Evolutionary conservation across 129 eudicot genomes (phyloP), one percentile per base, ranked within the genome.

Genomic region (Lonicera japonica): DNA sequence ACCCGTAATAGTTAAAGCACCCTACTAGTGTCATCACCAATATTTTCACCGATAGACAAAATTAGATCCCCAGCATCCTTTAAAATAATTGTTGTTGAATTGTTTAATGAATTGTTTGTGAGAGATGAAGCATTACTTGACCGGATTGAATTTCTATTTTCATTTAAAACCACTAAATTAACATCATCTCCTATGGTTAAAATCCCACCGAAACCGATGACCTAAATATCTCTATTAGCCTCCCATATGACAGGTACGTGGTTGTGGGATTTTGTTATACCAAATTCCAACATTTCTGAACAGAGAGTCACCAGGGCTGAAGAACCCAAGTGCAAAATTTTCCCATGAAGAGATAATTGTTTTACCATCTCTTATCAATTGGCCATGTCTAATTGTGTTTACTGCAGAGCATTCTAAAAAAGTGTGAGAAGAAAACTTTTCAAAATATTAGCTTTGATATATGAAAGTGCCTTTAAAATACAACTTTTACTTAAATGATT

Each of bases 51-150:
- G 2, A 53, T 59, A 0, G 61, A 36, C 9, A 86, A 61, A 8
- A 54, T 38, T 4, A 86, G 65, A 66, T 86, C 71, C n/a, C 95
- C 95, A 12, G 62, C 43, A 41, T 86, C 86, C 74, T 45, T 21
- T 29, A 86, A 79, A 60, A 64, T 45, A 29, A 6, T 14, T 6
- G 65, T 72, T 1, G 86, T 70, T 18, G 73, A 18, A 52, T 68
- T 72, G 17, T 10, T 54, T 3, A 72, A 51, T 0, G 12, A 18
- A 58, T 68, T 72, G 17, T 10, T 45, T 7, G 76, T 38, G 0
- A 6, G 0, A 40, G 58, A 29, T 17, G 79, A 56, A 34, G 11
- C 47, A 54, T 67, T 70, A 24, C 65, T 72, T 11, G 92, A 69
- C 87, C 87, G 78, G 48, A 69, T 41, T 25, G 56, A 47, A 16